Conservation (phyloP, 371 early-diverging fungal genomes). For the Lichtheimia hyalospora region DNA sequence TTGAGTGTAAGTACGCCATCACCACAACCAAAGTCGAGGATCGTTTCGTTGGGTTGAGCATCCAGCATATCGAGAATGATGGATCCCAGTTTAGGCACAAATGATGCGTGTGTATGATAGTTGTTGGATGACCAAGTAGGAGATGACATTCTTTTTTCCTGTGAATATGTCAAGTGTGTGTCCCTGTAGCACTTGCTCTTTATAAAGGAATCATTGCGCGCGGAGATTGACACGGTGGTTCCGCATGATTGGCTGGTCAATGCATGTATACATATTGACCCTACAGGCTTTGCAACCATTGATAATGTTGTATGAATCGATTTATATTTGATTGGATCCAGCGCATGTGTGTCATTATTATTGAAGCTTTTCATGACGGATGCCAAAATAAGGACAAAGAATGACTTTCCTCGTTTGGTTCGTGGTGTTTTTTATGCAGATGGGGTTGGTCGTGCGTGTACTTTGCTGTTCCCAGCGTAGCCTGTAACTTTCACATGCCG, state of each 20-base stretch:
- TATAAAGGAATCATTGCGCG: too few relatives aligned
- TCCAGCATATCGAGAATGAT: conserved; percentile 50
- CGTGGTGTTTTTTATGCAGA: background rate
- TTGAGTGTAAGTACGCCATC: conserved; percentile 62
- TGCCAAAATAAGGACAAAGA: too few relatives aligned
- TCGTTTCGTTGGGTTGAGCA: conserved; percentile 47
- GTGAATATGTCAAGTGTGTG: background rate
- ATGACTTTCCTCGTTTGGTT: too few relatives aligned
- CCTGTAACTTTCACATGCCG: conserved; percentile 4
- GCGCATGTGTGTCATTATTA: too few relatives aligned
- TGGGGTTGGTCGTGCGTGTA: too few relatives aligned
- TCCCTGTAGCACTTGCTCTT: background rate
- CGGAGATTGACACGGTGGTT: too few relatives aligned
- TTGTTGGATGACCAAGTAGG: conserved; percentile 51
- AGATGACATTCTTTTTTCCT: background rate
- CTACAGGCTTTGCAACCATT: too few relatives aligned
- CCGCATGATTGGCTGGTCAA: too few relatives aligned
- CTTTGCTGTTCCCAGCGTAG: background rate
- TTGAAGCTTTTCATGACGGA: too few relatives aligned
- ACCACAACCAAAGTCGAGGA: conserved; percentile 77
- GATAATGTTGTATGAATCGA: too few relatives aligned
- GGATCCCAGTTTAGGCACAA: conserved; percentile 57
- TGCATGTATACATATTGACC: too few relatives aligned
- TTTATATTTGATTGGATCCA: too few relatives aligned
- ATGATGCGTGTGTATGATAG: conserved; percentile 57